Percentiles rank a stretch among this genome's conserved stretches.
Conservation (phyloP, 352 stramenopile genomes). For the Globisporangium ultimum region DNA sequence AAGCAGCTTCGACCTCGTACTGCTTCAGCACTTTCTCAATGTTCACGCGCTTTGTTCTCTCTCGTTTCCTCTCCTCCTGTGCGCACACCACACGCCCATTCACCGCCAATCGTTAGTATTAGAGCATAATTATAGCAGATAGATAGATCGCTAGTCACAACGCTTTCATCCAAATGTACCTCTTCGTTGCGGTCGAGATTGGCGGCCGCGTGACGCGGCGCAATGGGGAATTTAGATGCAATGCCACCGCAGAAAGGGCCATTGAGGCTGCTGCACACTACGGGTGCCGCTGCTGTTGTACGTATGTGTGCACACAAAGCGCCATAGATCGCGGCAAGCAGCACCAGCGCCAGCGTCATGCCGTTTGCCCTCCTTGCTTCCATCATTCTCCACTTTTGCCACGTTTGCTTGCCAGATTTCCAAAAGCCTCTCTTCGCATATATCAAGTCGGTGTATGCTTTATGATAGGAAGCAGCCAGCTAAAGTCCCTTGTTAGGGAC, state of each 20-base stretch:
- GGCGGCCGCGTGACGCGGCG: constrained; percentile 32
- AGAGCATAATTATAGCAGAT: not conserved
- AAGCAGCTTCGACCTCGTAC: constrained; percentile 47
- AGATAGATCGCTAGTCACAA: too few relatives aligned
- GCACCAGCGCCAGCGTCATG: constrained; percentile 8
- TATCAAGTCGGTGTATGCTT: not conserved
- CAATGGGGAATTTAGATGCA: constrained; percentile 20
- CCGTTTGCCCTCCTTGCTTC: constrained; percentile 14
- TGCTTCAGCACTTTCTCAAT: constrained; percentile 65
- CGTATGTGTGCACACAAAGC: not conserved
- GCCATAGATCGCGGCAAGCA: constrained; percentile 5
- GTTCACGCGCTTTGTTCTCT: constrained; percentile 41
- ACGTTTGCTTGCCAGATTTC: constrained; percentile 8
- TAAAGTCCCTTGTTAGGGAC: too few relatives aligned
- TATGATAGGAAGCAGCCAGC: not conserved
- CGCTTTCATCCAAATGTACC: constrained; percentile 16
- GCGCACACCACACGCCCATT: not conserved
- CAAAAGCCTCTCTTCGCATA: not conserved
- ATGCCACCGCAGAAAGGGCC: constrained; percentile 51
- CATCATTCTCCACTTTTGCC: constrained; percentile 5
- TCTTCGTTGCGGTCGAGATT: constrained; percentile 44
- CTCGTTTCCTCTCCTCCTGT: constrained; percentile 21
- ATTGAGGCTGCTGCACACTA: constrained; percentile 62
- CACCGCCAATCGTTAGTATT: not conserved
- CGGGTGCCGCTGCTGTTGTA: not conserved